A percentile compares a stretch with the other conserved stretches of the same genome.
These are phyloP conservation scores for Gentiana macrophylla DNA, from an alignment of 257 asterid genomes.

Conservation along the genomic window DNA sequence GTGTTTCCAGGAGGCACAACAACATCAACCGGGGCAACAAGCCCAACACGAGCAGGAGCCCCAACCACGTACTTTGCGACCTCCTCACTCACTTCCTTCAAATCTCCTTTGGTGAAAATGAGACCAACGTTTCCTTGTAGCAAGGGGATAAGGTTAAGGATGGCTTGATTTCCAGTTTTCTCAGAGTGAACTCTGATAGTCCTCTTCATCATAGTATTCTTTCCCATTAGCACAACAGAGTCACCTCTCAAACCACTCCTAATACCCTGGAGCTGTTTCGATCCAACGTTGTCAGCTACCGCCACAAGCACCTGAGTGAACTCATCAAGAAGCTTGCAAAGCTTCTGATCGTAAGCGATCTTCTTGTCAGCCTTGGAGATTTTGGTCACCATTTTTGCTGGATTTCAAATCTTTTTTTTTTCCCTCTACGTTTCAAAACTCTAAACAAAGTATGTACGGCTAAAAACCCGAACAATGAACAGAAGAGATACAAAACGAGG, in stretches of 20 bases:
- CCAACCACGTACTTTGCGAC: constrained; percentile 17
- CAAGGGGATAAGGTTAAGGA: too few relatives aligned
- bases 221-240: constrained; percentile 86
- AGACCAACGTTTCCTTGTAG: constrained; percentile 13
- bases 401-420: background rate
- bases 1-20: constrained; percentile 18
- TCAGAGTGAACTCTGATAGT: constrained; percentile 63
- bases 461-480: constrained; percentile 32
- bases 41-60: constrained; percentile 18
- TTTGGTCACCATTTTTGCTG: constrained; percentile 48
- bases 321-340: constrained; percentile 73
- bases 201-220: constrained; percentile 97
- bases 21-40: constrained; percentile 16
- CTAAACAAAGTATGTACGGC: background rate
- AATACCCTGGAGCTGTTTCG: constrained; percentile 76
- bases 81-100: constrained; percentile 18
- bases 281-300: constrained; percentile 82
- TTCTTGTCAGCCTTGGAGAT: constrained; percentile 72
- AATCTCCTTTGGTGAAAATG: constrained; percentile 13
- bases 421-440: too few relatives aligned
- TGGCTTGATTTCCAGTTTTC: constrained; percentile 61
- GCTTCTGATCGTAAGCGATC: constrained; percentile 61
- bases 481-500: constrained; percentile 50
- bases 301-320: constrained; percentile 65
- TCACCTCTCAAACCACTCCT: constrained; percentile 71